A percentile compares a stretch with the other conserved stretches of the same genome.
Conservation (phyloP, 164 flowering plant genomes). For the Vitis labrusca region DNA sequence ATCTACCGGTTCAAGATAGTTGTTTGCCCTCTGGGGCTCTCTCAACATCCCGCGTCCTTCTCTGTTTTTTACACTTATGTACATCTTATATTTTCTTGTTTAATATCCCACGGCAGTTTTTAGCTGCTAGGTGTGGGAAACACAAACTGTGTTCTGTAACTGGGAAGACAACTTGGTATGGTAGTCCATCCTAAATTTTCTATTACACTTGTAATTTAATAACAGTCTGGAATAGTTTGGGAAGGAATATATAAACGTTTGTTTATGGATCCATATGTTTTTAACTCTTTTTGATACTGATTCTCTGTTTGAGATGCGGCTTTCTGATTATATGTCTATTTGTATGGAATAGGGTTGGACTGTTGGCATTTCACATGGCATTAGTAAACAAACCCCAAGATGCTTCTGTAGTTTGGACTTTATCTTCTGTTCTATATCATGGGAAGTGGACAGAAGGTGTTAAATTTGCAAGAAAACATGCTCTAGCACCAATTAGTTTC, state of each 20-base stretch:
- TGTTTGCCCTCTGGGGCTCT: no score
- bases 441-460: conserved; percentile 71
- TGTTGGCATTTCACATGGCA: conserved; percentile 84
- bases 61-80: neutral
- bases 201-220: neutral
- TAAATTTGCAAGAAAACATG: conserved; percentile 55
- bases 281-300: neutral
- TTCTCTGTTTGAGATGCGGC: neutral
- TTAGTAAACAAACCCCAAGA: conserved; percentile 70
- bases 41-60: no score
- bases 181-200: neutral
- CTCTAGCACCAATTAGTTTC: conserved; percentile 29
- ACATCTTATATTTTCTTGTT: neutral
- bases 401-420: conserved; percentile 64
- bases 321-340: conserved; percentile 5
- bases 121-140: neutral
- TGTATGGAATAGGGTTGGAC: conserved; percentile 59
- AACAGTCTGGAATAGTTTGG: neutral
- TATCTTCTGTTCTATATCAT: conserved; percentile 64
- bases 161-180: neutral
- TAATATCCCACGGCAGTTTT: neutral
- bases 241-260: neutral
- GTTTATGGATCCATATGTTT: neutral
- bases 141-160: neutral
- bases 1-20: no score